Evolutionary conservation across 805 yeast species (phyloP).

Genomic region (Candida morakotiae): DNA sequence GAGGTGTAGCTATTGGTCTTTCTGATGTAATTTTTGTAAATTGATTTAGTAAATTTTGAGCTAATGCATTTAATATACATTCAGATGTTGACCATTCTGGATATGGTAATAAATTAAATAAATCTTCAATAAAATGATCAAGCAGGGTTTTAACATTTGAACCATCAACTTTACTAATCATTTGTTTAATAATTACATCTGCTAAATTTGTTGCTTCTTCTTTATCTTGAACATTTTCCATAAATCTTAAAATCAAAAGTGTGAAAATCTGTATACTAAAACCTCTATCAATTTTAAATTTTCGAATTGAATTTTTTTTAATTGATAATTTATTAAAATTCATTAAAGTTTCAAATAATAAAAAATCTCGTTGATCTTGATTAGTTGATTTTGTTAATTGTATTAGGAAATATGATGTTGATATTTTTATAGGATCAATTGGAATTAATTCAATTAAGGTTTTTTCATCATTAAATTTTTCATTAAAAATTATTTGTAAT

Average conservation of each 20-base stretch:
- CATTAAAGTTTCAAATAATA: conserved; percentile 56
- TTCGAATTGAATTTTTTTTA: conserved; percentile 41
- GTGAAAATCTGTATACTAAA: conserved; percentile 47
- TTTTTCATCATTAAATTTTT: conserved; percentile 18
- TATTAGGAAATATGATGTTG: conserved; percentile 21
- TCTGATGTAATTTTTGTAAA: conserved; percentile 21
- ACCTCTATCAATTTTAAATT: conserved; percentile 41
- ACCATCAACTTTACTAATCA: background rate
- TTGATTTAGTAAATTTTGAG: conserved; percentile 38
- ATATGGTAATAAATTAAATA: conserved; percentile 41
- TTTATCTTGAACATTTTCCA: conserved; percentile 5
- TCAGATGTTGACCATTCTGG: conserved; percentile 68
- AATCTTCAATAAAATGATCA: conserved; percentile 56
- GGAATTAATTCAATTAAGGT: conserved; percentile 15
- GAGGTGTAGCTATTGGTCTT: background rate
- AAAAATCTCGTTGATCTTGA: conserved; percentile 51
- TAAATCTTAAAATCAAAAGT: conserved; percentile 34
- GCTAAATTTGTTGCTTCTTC: conserved; percentile 3
- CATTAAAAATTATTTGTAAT: conserved; percentile 37
- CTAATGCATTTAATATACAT: conserved; percentile 41
- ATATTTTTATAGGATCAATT: conserved; percentile 23
- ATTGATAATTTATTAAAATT: conserved; percentile 48
- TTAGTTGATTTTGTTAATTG: conserved; percentile 36
- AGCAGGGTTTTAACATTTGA: conserved; percentile 28
- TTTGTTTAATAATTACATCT: background rate